These are phyloP conservation scores for Xerocomellus amylosporus DNA, from an alignment of 768 basidiomycete species.

Conservation along the genomic window DNA sequence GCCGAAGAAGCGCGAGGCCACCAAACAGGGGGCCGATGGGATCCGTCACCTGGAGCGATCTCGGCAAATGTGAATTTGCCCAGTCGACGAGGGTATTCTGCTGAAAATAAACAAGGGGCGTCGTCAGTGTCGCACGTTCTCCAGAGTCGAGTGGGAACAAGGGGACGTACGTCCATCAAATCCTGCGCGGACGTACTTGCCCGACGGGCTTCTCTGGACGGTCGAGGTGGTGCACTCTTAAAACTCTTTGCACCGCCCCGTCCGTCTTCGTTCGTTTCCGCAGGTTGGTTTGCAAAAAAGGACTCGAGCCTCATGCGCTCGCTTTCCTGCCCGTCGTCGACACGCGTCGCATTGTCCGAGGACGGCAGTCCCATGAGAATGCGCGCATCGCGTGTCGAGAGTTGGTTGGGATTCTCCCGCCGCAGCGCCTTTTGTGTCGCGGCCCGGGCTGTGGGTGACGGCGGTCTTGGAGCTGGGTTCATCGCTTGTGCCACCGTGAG, in stretches of 20 bases:
- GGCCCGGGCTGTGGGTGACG: slow-evolving; percentile 83
- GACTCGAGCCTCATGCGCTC: slow-evolving; percentile 53
- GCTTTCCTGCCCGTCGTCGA: slow-evolving; percentile 30
- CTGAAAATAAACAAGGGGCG: background rate
- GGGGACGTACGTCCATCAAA: slow-evolving; percentile 14
- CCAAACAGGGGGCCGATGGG: slow-evolving; percentile 43
- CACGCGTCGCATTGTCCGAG: slow-evolving; percentile 22
- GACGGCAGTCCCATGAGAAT: slow-evolving; percentile 63
- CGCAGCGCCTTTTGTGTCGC: slow-evolving; percentile 86
- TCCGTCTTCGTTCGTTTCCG: slow-evolving; percentile 16
- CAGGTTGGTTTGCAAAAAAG: slow-evolving; percentile 48
- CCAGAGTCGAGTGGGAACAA: background rate
- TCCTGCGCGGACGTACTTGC: slow-evolving; percentile 31
- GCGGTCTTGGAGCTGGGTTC: slow-evolving; percentile 93
- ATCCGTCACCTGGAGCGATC: slow-evolving; percentile 54
- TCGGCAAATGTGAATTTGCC: slow-evolving; percentile 84
- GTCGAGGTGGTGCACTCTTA: slow-evolving; percentile 54
- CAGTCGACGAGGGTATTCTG: slow-evolving; percentile 65
- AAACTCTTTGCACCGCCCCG: slow-evolving; percentile 10
- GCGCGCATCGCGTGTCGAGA: slow-evolving; percentile 76
- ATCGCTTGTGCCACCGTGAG: slow-evolving; percentile 93
- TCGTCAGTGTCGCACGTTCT: background rate
- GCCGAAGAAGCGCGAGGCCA: slow-evolving; percentile 78
- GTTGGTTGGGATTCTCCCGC: slow-evolving; percentile 78
- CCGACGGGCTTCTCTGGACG: slow-evolving; percentile 62